Conservation (phyloP, 371 early-diverging fungal genomes). For the Rhizopus delemar region DNA sequence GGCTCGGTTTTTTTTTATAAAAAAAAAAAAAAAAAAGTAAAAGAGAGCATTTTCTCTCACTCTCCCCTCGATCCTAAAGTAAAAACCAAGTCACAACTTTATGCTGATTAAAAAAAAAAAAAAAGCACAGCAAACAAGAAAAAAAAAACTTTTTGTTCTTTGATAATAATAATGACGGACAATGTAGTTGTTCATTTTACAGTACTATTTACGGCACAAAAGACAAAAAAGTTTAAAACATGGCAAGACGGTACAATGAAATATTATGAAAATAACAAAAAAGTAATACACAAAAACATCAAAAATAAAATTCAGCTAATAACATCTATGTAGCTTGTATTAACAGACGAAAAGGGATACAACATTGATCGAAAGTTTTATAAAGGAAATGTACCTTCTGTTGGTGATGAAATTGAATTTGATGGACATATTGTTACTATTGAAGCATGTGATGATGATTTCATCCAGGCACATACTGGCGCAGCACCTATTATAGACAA, state of each 20-base stretch:
- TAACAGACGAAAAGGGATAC: conserved; percentile 52
- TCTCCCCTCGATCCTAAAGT: too few relatives aligned
- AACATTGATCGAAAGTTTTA: conserved; percentile 54
- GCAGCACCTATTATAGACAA: background rate
- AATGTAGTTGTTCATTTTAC: conserved; percentile 23
- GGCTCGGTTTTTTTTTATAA: background rate
- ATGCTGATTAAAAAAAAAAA: background rate
- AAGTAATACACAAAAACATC: conserved; percentile 27
- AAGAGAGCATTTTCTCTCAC: too few relatives aligned
- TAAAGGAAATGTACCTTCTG: conserved; percentile 37
- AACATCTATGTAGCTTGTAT: conserved; percentile 32
- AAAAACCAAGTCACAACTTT: background rate
- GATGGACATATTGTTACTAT: conserved; percentile 60
- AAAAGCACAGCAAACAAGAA: background rate
- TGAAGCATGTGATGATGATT: conserved; percentile 32
- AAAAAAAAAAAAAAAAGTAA: background rate
- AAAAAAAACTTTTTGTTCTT: background rate
- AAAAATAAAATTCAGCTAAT: background rate
- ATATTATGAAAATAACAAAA: conserved; percentile 45
- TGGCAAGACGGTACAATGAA: conserved; percentile 65
- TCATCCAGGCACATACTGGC: background rate
- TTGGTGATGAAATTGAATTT: conserved; percentile 66
- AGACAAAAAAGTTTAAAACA: conserved; percentile 61
- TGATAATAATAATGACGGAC: conserved; percentile 29
- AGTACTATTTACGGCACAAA: conserved; percentile 61